Evolutionary conservation across 164 flowering plant species (phyloP).

Genomic region (Chloranthus sessilifolius): DNA sequence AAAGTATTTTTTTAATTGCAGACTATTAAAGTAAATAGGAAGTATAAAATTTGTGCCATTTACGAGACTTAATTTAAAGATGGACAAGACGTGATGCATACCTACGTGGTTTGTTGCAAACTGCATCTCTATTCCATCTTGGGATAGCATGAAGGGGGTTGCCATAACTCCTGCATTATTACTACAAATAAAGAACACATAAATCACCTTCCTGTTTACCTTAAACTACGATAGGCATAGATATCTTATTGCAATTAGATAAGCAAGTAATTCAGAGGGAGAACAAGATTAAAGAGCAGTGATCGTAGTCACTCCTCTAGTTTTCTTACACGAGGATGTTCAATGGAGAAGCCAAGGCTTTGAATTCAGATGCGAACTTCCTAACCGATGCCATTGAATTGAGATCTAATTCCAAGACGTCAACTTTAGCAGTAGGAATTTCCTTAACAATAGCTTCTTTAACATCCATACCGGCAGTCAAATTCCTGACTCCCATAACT

Average conservation of each 20-base stretch:
- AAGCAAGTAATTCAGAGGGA: background rate
- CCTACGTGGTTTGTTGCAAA: slow-evolving; percentile 80
- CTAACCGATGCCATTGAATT: slow-evolving; percentile 61
- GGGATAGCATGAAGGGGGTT: slow-evolving; percentile 52
- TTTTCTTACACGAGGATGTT: slow-evolving; percentile 65
- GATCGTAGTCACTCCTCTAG: background rate
- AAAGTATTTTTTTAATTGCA: too few species aligned
- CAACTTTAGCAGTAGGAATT: slow-evolving; percentile 54
- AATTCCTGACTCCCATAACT: slow-evolving; percentile 69
- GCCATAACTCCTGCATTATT: slow-evolving; percentile 80
- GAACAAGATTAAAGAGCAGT: background rate
- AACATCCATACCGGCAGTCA: slow-evolving; percentile 39
- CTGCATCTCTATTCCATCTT: slow-evolving; percentile 62
- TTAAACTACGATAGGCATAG: too few species aligned
- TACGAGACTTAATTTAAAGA: too few species aligned
- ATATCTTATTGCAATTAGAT: background rate
- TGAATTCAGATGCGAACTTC: slow-evolving; percentile 57
- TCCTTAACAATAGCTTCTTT: slow-evolving; percentile 51
- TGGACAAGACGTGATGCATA: slow-evolving; percentile 12
- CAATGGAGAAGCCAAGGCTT: slow-evolving; percentile 43
- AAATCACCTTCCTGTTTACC: background rate
- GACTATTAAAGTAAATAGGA: background rate
- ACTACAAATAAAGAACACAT: slow-evolving; percentile 27
- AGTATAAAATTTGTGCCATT: slow-evolving; percentile 1
- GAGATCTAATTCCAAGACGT: slow-evolving; percentile 75